phyloP scores from a whole-genome alignment of 2,329 filamentous ascomycete genomes.

The Lasiodiplodia citricola region DNA sequence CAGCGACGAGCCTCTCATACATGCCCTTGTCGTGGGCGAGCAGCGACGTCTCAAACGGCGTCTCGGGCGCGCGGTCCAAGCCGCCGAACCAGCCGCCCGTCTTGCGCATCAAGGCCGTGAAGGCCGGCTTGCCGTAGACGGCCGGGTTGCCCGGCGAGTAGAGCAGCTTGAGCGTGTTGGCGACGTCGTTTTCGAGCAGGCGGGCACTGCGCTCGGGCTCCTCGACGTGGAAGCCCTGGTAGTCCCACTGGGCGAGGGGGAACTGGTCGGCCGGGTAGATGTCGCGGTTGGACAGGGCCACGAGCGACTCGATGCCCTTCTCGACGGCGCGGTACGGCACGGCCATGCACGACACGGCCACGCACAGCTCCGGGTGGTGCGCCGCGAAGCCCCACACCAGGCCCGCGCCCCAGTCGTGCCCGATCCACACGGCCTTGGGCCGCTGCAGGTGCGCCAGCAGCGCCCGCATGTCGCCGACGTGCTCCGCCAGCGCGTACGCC shows the following conservation, averaged over 20 bases:
- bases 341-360: constrained; percentile 36
- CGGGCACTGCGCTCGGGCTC: constrained; percentile 31
- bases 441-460: constrained; percentile 47
- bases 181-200: constrained; percentile 34
- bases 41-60: constrained; percentile 37
- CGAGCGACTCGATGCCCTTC: constrained; percentile 44
- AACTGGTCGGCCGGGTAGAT: constrained; percentile 53
- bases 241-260: constrained; percentile 45
- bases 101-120: constrained; percentile 29
- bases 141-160: constrained; percentile 36
- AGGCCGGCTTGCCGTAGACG: constrained; percentile 35
- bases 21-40: constrained; percentile 36
- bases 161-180: constrained; percentile 34
- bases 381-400: constrained; percentile 39
- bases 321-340: constrained; percentile 52
- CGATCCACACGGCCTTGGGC: constrained; percentile 54
- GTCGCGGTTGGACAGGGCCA: constrained; percentile 48
- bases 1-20: constrained; percentile 37
- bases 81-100: constrained; percentile 44
- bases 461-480: constrained; percentile 40
- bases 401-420: constrained; percentile 52
- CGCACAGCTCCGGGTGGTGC: constrained; percentile 40
- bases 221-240: constrained; percentile 41
- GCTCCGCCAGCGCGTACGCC: constrained; percentile 40
- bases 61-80: constrained; percentile 35